Conservation (phyloP, 164 flowering plant genomes). For the Dillenia turbinata region DNA sequence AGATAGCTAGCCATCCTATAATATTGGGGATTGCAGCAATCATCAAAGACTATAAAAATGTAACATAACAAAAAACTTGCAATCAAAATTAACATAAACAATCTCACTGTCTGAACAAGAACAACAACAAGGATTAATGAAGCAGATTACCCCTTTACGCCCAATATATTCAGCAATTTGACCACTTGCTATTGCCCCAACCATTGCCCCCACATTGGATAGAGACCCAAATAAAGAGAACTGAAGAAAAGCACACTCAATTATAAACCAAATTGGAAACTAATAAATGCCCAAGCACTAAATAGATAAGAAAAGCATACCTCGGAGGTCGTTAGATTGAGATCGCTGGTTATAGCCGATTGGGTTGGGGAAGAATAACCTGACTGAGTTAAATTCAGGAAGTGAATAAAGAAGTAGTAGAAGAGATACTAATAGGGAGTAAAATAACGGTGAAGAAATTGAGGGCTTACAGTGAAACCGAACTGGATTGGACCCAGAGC, state of each 20-base stretch:
- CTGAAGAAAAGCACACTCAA: slow-evolving; percentile 17
- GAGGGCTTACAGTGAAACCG: slow-evolving; percentile 35
- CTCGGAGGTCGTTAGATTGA: slow-evolving; percentile 52
- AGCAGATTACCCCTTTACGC: slow-evolving; percentile 52
- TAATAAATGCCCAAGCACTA: background rate
- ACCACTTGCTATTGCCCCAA: slow-evolving; percentile 79
- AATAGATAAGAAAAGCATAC: slow-evolving; percentile 15
- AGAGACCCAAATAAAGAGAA: slow-evolving; percentile 66
- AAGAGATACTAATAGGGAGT: no score
- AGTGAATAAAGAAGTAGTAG: background rate
- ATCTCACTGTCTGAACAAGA: background rate
- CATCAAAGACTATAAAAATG: slow-evolving; percentile 54
- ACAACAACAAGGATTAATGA: background rate
- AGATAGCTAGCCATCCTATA: slow-evolving; percentile 80
- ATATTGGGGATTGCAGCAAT: slow-evolving; percentile 76
- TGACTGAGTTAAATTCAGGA: slow-evolving; percentile 21
- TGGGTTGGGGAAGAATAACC: slow-evolving; percentile 79
- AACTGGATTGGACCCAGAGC: slow-evolving; percentile 43
- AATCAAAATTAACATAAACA: slow-evolving; percentile 1
- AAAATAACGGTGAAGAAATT: no score
- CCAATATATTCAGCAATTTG: slow-evolving; percentile 69
- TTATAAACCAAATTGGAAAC: background rate
- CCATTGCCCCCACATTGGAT: slow-evolving; percentile 74
- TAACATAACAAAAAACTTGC: background rate
- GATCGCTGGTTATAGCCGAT: slow-evolving; percentile 43